These are phyloP conservation scores for Raphanus hybrid DNA, from an alignment of 441 rosid species.

Conservation along the genomic window DNA sequence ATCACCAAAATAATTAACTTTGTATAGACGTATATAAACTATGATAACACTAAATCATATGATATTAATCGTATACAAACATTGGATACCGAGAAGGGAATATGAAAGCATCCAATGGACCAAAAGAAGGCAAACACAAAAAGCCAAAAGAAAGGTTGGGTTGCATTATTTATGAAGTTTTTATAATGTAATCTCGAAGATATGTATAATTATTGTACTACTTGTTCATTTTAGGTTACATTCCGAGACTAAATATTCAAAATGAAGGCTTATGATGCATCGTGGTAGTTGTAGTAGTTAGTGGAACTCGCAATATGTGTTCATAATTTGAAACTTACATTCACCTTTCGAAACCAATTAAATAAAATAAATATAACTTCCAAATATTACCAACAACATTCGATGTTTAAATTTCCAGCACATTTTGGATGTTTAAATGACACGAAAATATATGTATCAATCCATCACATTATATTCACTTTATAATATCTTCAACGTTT, in stretches of 20 bases:
- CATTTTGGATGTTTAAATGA: neutral
- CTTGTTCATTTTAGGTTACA: slow-evolving; percentile 21
- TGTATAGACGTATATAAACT: slow-evolving; percentile 6
- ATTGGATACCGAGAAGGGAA: slow-evolving; percentile 66
- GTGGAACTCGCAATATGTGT: slow-evolving; percentile 11
- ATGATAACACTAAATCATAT: neutral
- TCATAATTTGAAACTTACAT: neutral
- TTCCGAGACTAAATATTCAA: slow-evolving; percentile 2
- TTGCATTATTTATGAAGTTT: slow-evolving; percentile 35
- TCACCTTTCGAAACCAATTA: neutral
- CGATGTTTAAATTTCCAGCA: no score
- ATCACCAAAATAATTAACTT: neutral
- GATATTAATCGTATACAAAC: slow-evolving; percentile 36
- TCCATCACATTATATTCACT: neutral
- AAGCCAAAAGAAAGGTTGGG: slow-evolving; percentile 59
- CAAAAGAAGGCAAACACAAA: slow-evolving; percentile 53
- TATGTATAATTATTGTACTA: slow-evolving; percentile 37
- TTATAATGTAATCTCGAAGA: slow-evolving; percentile 32
- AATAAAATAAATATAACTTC: slow-evolving; percentile 3
- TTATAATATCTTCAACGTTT: neutral
- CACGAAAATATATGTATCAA: neutral
- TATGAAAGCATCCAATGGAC: slow-evolving; percentile 55
- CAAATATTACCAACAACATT: neutral
- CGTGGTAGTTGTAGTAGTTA: slow-evolving; percentile 9
- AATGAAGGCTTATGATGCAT: neutral